Evolutionary conservation across 306 rosid genomes (phyloP).

Genomic region (Carpinus fangiana): DNA sequence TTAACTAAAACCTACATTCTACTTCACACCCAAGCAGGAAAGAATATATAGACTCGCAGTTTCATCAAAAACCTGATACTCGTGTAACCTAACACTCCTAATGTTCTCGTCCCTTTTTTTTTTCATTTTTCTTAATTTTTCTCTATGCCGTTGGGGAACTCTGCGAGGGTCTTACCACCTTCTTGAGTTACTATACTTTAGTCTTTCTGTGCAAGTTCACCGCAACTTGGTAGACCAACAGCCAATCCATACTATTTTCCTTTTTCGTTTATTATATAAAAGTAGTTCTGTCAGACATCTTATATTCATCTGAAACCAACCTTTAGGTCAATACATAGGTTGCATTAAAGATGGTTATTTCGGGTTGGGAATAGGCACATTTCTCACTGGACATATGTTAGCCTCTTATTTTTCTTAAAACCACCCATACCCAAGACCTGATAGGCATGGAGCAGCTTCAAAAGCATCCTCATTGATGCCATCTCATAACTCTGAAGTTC

Average conservation of each 20-base stretch:
- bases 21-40: neutral
- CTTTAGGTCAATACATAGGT: neutral
- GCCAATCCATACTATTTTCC: neutral
- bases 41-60: too few species aligned
- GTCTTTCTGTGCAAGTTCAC: neutral
- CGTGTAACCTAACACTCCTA: neutral
- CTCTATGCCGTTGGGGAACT: too few species aligned
- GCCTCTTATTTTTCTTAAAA: neutral
- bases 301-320: neutral
- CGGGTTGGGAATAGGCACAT: neutral
- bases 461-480: neutral
- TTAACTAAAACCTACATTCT: neutral
- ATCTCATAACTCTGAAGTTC: neutral
- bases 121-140: too few species aligned
- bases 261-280: neutral
- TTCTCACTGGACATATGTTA: neutral
- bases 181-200: too few species aligned
- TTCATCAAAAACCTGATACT: too few species aligned
- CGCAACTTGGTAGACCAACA: neutral
- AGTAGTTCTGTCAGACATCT: neutral
- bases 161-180: too few species aligned
- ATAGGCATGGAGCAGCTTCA: neutral
- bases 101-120: neutral
- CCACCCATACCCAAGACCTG: neutral
- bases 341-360: neutral